A percentile compares a stretch with the other conserved stretches of the same genome.
phyloP scores from a whole-genome alignment of 345 rosid genomes.

The Acer saccharum region DNA sequence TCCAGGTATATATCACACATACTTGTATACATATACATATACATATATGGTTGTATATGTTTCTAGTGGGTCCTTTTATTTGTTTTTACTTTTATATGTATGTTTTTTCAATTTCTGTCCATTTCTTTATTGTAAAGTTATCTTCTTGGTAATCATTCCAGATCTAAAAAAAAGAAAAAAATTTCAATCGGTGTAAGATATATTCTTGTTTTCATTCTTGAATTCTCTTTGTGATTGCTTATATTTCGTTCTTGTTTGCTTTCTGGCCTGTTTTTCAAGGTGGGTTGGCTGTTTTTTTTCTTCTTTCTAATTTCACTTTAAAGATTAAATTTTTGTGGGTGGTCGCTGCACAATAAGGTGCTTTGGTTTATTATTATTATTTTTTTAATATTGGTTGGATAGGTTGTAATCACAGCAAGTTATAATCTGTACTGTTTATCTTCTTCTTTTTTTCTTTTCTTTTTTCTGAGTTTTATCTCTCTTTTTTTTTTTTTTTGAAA shows the following conservation, averaged over 20 bases:
- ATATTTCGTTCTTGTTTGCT: neutral
- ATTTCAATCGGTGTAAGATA: neutral
- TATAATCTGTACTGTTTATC: neutral
- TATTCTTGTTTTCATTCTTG: neutral
- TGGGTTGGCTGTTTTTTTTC: neutral
- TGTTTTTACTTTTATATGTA: neutral
- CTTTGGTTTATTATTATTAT: neutral
- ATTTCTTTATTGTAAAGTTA: slow-evolving; percentile 7
- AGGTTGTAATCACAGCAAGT: slow-evolving; percentile 1
- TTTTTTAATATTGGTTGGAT: too few species aligned
- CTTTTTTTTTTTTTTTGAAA: neutral
- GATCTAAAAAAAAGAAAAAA: too few species aligned
- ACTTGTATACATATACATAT: too few species aligned
- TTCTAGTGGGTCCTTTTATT: too few species aligned
- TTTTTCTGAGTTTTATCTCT: neutral
- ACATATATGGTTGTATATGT: too few species aligned
- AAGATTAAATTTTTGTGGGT: neutral
- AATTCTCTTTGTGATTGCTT: neutral
- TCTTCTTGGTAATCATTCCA: neutral
- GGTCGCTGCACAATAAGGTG: neutral
- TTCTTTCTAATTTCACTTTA: neutral
- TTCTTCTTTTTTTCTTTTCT: neutral
- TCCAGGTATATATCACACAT: too few species aligned
- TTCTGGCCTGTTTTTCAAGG: neutral
- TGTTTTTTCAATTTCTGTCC: neutral